Base-by-base conservation (phyloP, 2,329 filamentous ascomycete species). In the Neonectria sp. region DNA sequence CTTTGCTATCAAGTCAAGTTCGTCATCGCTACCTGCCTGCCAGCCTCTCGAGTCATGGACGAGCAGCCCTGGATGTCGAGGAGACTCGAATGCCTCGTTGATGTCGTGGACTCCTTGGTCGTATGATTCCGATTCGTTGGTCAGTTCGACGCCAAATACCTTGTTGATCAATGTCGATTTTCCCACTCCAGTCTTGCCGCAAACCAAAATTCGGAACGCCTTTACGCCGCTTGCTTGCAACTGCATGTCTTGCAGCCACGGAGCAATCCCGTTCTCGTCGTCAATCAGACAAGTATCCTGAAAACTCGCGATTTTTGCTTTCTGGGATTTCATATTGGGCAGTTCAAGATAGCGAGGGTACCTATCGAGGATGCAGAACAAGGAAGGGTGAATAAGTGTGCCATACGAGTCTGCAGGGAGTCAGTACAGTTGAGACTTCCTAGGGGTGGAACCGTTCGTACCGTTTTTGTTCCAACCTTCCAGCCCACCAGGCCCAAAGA, bases 111-210 rank as follows among this genome's bases (percentile, higher is more conserved):
- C 73, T 2, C 73, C 73, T 8, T 75, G 73, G 0, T 72, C 61
- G 9, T 75, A 75, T 1, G 73, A 75, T 0, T 67, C 24, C 1
- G 73, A 75, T 56, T 75, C 73, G 0, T 68, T 67, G 0, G 73
- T 75, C 68, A 75, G 72, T 29, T 75, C 73, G 25, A 75, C 73
- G 1, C 73, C 73, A 55, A 75, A 75, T 3, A 75, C 73, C 15
- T 73, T 75, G 56, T 75, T 75, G 48, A 75, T 75, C n/a, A 75
- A 27, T 0, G 73, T 75, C n/a, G 73, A 75, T 3, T 75, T 75
- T 0, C 73, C 73, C 0, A 75, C 73, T 0, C 73, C 73, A 3
- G 73, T 75, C 31, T 75, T 75, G 2, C 73, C 73, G 1, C 73
- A 75, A 0, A 75, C 73, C 1, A 75, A 21, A 1, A 75, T 75